Base-by-base conservation (phyloP, 1,139 yeast species). In the Zygotorulaspora mrakii region DNA sequence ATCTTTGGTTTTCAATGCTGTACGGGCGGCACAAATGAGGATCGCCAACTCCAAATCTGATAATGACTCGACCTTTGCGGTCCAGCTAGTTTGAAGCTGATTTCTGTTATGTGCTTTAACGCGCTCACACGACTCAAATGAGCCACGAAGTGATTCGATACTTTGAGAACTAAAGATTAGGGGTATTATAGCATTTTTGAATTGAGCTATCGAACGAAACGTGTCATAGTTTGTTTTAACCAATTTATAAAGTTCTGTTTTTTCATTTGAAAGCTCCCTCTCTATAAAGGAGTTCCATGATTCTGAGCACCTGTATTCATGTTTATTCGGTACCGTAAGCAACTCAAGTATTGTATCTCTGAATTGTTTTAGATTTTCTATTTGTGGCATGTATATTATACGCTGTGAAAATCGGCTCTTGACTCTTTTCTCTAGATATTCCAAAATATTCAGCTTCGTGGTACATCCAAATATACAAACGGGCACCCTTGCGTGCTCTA, bases 401-500 rank as follows among this genome's bases (percentile, higher is more conserved):
- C 95, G 67, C 57, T 89, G 96, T 23, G 94, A 81, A 61, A 89
- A 91, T 46, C 99, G 69, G 43, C 94, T 82, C 51, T 88, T 75
- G 0, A 94, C 97, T 52, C 99, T 73, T 56, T 89, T 91, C 58
- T 94, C 99, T 40, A 91, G 68, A 49, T 78, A 70, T 53, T 91
- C 97, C 38, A 89, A 68, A 0, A 87, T 73, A 6, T 85, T 85
- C 23, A 86, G 69, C 42, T 82, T 79, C 1, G 91, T 73, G 1
- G 95, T 81, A 5, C 84, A 65, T 1, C 97, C 97, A 37, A 91
- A 65, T 3, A 91, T 85, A 40, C 94, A 77, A 3, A 89, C 78
- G 1, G 96, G 95, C 0, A 83, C 78, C 13, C 70, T 68, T 20
- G 86, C 74, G 45, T 76, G 83, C 48, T 88, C 91, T 2, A 87